phyloP scores from a whole-genome alignment of 2,329 filamentous ascomycete species.

The Talaromyces sp. region DNA sequence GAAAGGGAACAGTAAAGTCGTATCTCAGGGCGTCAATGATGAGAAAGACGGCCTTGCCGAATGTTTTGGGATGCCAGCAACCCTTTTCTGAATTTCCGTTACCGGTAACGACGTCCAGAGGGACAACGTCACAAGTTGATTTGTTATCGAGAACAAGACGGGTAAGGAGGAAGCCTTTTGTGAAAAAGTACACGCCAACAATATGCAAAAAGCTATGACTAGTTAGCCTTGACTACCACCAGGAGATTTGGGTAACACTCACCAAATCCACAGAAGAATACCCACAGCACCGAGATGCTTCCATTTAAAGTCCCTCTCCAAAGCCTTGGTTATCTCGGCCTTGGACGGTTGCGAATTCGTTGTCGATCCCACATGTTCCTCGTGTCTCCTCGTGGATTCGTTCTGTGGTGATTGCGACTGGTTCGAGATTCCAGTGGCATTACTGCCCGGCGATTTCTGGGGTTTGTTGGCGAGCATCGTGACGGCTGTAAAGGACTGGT shows the following conservation, averaged over 20 bases:
- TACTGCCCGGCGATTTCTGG: neutral
- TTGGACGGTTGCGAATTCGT: slow-evolving; percentile 27
- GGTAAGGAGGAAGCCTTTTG: slow-evolving; percentile 89
- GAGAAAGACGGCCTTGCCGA: slow-evolving; percentile 86
- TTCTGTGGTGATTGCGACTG: neutral
- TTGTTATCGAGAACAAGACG: slow-evolving; percentile 75
- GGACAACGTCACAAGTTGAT: slow-evolving; percentile 67
- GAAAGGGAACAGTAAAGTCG: slow-evolving; percentile 87
- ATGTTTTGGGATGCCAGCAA: slow-evolving; percentile 95
- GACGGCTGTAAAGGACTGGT: neutral
- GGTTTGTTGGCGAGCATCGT: slow-evolving; percentile 10
- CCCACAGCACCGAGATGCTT: slow-evolving; percentile 41
- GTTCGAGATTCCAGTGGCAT: neutral
- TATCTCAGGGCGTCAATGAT: slow-evolving; percentile 93
- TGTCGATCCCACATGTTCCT: neutral
- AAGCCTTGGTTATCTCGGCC: slow-evolving; percentile 29
- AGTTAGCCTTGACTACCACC: neutral
- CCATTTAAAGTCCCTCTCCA: slow-evolving; percentile 40
- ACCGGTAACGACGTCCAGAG: slow-evolving; percentile 48
- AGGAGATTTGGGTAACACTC: slow-evolving; percentile 25
- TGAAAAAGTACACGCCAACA: slow-evolving; percentile 86
- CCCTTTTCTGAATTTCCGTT: slow-evolving; percentile 54
- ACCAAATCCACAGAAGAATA: slow-evolving; percentile 43
- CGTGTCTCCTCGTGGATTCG: neutral
- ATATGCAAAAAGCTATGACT: slow-evolving; percentile 64